These are phyloP conservation scores for Cucumis hystrix DNA, from an alignment of 306 rosid species.

Conservation along the genomic window DNA sequence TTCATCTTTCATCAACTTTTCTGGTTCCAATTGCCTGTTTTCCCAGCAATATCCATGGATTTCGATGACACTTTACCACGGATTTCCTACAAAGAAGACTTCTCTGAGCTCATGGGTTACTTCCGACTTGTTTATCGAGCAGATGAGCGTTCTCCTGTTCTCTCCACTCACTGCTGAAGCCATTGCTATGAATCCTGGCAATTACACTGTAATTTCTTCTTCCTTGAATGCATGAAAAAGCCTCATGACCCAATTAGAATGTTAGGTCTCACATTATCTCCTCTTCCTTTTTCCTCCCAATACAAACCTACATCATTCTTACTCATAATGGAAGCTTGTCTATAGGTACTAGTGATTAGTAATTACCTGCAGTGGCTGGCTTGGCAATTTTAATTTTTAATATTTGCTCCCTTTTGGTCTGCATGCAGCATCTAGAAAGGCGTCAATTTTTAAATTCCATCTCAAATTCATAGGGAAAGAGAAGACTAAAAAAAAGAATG, in stretches of 20 bases:
- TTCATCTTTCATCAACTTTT: not conserved
- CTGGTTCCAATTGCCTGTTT: not conserved
- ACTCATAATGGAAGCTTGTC: not conserved
- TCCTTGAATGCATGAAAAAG: no score
- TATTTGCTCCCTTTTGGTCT: slow-evolving; percentile 48
- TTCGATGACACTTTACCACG: slow-evolving; percentile 30
- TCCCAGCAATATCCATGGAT: not conserved
- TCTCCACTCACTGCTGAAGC: slow-evolving; percentile 65
- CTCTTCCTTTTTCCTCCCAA: not conserved
- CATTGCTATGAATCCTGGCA: slow-evolving; percentile 51
- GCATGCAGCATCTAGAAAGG: slow-evolving; percentile 10
- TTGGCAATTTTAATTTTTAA: slow-evolving; percentile 56
- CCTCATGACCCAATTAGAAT: no score
- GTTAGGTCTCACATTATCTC: no score
- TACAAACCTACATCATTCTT: no score
- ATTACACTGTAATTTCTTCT: slow-evolving; percentile 45
- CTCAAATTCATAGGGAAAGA: not conserved
- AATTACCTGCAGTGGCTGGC: slow-evolving; percentile 64
- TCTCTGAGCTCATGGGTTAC: slow-evolving; percentile 61
- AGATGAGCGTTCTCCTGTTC: slow-evolving; percentile 65
- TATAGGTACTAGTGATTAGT: not conserved
- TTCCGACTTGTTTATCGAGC: slow-evolving; percentile 75
- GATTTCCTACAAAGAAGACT: slow-evolving; percentile 58
- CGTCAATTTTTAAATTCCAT: not conserved
- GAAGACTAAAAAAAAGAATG: not conserved